Evolutionary conservation across 2,329 filamentous ascomycete genomes (phyloP), one percentile per base, ranked within the genome.

Genomic region (Tympanopsis confertula): DNA sequence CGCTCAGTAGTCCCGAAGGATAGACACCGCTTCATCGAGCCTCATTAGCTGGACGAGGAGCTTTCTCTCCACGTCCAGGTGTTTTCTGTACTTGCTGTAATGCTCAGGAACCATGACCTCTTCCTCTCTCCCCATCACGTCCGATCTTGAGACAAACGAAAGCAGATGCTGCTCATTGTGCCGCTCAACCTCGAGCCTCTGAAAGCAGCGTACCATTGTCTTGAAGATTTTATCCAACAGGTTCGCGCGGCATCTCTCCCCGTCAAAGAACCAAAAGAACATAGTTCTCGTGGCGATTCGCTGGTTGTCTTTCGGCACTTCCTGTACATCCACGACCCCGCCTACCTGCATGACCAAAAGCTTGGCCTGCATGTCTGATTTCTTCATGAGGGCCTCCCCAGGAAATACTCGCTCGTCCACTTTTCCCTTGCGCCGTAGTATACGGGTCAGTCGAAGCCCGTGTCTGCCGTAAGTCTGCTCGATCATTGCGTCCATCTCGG

Each of bases 401-500:
- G 84, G 82, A 12, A 95, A 69, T 42, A 84, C 80, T 58, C 93
- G 94, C 58, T 98, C 91, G 47, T 96, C 89, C n/a, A 96, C 68
- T 53, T 91, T 94, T 38, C 91, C 91, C 52, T 88, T 86, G 41
- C 83, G 79, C 28, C 82, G 74, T 15, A 98, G 70, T 39, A 96
- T 86, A 15, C 86, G 82, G 15, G 87, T 73, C n/a, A 98, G 67
- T 5, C 89, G 83, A 14, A 89, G 71, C 1, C 86, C 86, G 35
- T 82, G 68, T 5, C 74, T 72, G 5, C 86, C 87, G 47, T 86
- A 87, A 2, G 77, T 75, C 38, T 86, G 76, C 44, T 82, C 74
- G 39, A 96, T 81, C 30, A 87, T 80, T 13, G 79, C 77, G 55
- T 95, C 86, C 20, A 96, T 65, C 54, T 95, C 86, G 4, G 73